These are phyloP conservation scores for Venturia pyrina DNA, from an alignment of 2,329 filamentous ascomycete species.

Conservation along the genomic window DNA sequence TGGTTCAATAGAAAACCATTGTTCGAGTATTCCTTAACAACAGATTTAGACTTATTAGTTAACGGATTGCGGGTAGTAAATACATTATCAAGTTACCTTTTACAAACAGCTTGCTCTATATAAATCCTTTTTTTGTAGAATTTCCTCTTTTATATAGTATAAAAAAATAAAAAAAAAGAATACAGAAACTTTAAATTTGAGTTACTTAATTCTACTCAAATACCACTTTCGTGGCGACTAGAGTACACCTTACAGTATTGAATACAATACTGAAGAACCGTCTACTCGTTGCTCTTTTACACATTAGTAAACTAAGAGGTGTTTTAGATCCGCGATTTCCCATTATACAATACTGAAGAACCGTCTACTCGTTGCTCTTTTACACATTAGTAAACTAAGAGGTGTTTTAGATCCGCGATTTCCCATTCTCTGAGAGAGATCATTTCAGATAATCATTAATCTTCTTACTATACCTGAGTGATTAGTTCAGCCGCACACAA, in stretches of 20 bases:
- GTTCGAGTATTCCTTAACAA: no score
- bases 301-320: not conserved
- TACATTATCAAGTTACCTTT: constrained; percentile 3
- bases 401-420: no score
- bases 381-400: no score
- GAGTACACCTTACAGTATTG: constrained; percentile 10
- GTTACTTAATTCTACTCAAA: constrained; percentile 6
- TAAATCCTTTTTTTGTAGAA: not conserved
- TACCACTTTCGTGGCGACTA: constrained; percentile 3
- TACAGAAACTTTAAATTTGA: constrained; percentile 6
- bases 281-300: constrained; percentile 11
- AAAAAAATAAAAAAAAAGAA: not conserved
- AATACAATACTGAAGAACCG: constrained; percentile 6
- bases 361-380: no score
- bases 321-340: constrained; percentile 10
- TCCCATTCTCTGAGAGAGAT: not conserved
- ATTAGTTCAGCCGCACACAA: constrained; percentile 9
- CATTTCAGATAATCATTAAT: constrained; percentile 5
- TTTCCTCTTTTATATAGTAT: not conserved
- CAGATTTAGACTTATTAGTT: no score
- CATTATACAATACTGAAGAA: no score
- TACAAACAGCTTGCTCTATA: not conserved
- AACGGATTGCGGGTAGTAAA: no score
- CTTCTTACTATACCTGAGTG: not conserved
- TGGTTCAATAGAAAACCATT: no score